Conservation (phyloP, 305 asterid genomes). For the Caryopteris hybrid region DNA sequence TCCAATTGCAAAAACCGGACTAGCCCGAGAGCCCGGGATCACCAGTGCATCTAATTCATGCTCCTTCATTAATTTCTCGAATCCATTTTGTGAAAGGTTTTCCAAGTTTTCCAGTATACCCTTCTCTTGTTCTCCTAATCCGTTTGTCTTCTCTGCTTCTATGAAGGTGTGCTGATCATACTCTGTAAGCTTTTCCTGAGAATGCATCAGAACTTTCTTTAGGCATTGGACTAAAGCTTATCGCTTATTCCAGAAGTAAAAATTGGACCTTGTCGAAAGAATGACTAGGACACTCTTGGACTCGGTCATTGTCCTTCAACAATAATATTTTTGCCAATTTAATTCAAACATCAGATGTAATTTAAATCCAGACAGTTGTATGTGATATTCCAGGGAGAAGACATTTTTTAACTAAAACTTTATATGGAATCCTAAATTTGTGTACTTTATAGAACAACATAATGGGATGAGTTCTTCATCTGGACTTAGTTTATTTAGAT, state of each 20-base stretch:
- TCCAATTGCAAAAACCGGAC: constrained; percentile 48
- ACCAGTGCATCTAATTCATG: constrained; percentile 57
- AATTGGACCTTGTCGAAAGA: background rate
- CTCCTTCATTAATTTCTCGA: constrained; percentile 48
- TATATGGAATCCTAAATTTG: no score
- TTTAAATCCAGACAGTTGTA: no score
- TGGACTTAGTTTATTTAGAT: no score
- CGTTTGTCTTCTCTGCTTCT: constrained; percentile 52
- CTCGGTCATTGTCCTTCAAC: no score
- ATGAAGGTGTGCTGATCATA: constrained; percentile 43
- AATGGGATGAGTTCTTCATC: no score
- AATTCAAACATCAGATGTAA: no score
- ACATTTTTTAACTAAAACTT: no score
- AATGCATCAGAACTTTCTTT: background rate
- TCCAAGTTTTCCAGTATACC: constrained; percentile 39
- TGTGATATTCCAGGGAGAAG: no score
- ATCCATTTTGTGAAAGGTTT: constrained; percentile 31
- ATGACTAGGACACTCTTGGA: background rate
- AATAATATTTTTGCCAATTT: no score
- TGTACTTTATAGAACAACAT: no score
- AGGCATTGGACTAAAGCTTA: background rate
- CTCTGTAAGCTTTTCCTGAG: constrained; percentile 50
- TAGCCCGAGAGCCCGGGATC: constrained; percentile 37
- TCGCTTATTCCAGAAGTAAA: background rate
- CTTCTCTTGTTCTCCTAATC: constrained; percentile 42